Conservation (phyloP, 2,329 filamentous ascomycete genomes). For the Aspergillus persii region DNA sequence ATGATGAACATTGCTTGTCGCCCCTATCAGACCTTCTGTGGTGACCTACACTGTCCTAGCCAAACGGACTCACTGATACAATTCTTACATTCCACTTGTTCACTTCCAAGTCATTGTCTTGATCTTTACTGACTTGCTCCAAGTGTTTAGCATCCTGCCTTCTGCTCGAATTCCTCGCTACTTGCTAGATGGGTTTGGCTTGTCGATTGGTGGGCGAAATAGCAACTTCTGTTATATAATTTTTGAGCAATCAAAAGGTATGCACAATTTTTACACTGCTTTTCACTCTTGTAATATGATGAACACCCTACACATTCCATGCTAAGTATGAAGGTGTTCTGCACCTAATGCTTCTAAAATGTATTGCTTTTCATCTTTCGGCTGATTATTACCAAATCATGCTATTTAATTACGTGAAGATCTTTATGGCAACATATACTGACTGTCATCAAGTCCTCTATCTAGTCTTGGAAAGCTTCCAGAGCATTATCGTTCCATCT, state of each 20-base stretch:
- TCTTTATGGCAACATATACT: constrained; percentile 27
- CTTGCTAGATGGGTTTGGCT: too few relatives aligned
- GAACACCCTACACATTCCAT: constrained; percentile 57
- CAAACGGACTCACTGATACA: constrained; percentile 59
- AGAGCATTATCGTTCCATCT: constrained; percentile 49
- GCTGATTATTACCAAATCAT: constrained; percentile 46
- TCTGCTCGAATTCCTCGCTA: too few relatives aligned
- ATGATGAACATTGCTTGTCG: constrained; percentile 62
- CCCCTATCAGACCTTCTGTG: constrained; percentile 61
- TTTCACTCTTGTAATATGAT: constrained; percentile 44
- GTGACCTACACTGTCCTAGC: constrained; percentile 61
- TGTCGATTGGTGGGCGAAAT: background rate
- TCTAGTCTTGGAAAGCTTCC: constrained; percentile 39
- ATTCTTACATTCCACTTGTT: constrained; percentile 6
- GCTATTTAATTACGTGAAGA: constrained; percentile 16
- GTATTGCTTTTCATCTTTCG: constrained; percentile 66
- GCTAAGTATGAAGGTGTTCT: constrained; percentile 59
- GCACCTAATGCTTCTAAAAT: constrained; percentile 54
- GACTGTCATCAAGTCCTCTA: constrained; percentile 19
- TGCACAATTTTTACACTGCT: constrained; percentile 18
- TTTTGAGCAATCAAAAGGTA: constrained; percentile 19
- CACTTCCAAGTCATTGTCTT: background rate
- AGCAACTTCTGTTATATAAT: background rate
- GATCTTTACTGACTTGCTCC: background rate
- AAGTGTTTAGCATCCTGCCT: background rate